These are phyloP conservation scores for Anthracocystis walkeri DNA, from an alignment of 1,284 basidiomycete genomes.

Conservation along the genomic window DNA sequence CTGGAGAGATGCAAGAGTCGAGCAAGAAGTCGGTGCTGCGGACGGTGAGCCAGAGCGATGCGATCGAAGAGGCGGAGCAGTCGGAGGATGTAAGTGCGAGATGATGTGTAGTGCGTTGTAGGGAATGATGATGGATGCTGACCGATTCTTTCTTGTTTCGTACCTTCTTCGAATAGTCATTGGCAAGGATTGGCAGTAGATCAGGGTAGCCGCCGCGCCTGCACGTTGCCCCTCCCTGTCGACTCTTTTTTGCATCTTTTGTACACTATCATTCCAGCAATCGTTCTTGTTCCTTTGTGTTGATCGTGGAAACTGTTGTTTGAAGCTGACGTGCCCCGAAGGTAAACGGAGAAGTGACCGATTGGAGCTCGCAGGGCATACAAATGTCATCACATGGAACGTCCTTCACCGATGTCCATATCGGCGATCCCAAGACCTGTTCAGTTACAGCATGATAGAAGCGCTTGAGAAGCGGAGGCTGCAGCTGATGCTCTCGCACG, in stretches of 20 bases:
- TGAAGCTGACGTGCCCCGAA: background rate
- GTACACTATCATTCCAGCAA: slow-evolving; percentile 20
- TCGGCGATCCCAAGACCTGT: too few species aligned
- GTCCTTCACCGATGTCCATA: too few species aligned
- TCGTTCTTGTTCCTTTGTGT: background rate
- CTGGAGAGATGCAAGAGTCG: slow-evolving; percentile 97
- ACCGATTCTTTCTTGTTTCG: background rate
- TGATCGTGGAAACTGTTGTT: background rate
- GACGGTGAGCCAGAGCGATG: slow-evolving; percentile 75
- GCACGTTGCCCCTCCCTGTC: background rate
- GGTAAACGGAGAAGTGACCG: too few species aligned
- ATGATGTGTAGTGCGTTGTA: background rate
- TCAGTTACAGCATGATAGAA: too few species aligned
- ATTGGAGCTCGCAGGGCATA: background rate
- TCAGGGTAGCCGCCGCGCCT: slow-evolving; percentile 31
- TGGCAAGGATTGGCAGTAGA: slow-evolving; percentile 63
- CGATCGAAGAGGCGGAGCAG: slow-evolving; percentile 69
- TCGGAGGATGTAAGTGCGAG: slow-evolving; percentile 67
- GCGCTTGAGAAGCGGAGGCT: too few species aligned
- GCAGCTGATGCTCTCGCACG: slow-evolving; percentile 13
- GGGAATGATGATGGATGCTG: slow-evolving; percentile 5
- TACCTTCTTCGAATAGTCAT: slow-evolving; percentile 28
- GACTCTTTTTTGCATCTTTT: background rate
- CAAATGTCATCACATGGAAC: too few species aligned
- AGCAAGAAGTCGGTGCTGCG: slow-evolving; percentile 96